Base-by-base conservation (phyloP, 108 stramenopile genomes). In the Cyclostephanos tholiformis region DNA sequence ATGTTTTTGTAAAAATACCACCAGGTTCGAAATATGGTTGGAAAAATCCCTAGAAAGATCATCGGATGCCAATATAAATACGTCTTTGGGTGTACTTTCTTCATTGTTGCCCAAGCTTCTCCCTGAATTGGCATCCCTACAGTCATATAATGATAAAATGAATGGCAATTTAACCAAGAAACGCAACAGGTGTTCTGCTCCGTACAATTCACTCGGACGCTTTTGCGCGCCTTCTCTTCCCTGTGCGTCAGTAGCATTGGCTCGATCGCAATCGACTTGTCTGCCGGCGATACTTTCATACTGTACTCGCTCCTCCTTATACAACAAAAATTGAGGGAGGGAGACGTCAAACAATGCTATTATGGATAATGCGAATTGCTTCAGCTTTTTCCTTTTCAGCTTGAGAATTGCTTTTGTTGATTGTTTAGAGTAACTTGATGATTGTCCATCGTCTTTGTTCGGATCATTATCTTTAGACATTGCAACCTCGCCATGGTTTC, bases 251-350 rank as follows among this genome's bases (percentile, higher is more conserved):
- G 11, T 38, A 43, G 50, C 69, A 20, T 58, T 38, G 64, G n/a
- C 57, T 60, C 57, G 30, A 30, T 27, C 48, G 19, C 63, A 58
- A 48, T 57, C 29, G 10, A 25, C 52, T 16, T 17, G 2, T 25
- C 63, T 26, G n/a, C 35, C 29, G 56, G 76, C 64, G 5, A 65
- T 10, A n/a, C 67, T 22, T 25, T 26, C 36, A 51, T 72, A 85
- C 44, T 85, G 84, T 14, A 6, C 30, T 38, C 85, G 64, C 19
- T 85, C 85, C 63, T 73, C 36, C 10, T 26, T n/a, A 50, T 85
- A 85, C 44, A 85, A 58, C 41, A 85, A 66, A 67, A 59, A 67
- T 17, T 63, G 51, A n/a, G 85, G 80, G 22, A 85, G 82, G 38
- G 82, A 38, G 12, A 53, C 64, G 61, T 85, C 76, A 22, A 85